A percentile compares a stretch with the other conserved stretches of the same genome.
Evolutionary conservation across 257 asterid species (phyloP).

Genomic region (Perilla frutescens): DNA sequence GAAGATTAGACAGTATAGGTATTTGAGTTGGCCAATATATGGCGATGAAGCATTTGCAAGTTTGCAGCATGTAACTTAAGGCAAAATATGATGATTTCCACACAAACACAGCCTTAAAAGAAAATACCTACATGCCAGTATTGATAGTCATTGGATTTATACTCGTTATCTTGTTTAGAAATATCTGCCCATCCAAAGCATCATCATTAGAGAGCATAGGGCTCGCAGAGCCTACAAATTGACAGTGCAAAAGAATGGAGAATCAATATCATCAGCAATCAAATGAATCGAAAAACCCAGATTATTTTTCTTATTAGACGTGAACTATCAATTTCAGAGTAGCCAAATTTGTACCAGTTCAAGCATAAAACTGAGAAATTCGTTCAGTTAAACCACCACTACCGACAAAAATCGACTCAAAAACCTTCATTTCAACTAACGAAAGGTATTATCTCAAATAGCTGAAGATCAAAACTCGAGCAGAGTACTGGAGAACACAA

Average conservation of each 20-base stretch:
- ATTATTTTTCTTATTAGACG: background rate
- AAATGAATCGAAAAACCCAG: slow-evolving; percentile 17
- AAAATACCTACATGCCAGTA: slow-evolving; percentile 77
- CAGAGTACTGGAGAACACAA: background rate
- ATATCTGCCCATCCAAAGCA: slow-evolving; percentile 69
- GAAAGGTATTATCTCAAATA: background rate
- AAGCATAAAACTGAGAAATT: slow-evolving; percentile 19
- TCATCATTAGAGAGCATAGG: slow-evolving; percentile 83
- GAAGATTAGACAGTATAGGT: background rate
- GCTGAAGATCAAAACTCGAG: background rate
- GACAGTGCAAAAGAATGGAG: slow-evolving; percentile 32
- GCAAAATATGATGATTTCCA: slow-evolving; percentile 8
- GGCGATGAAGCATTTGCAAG: background rate
- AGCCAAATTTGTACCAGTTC: background rate
- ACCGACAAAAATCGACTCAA: background rate
- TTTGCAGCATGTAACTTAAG: slow-evolving; percentile 12
- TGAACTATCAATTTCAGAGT: slow-evolving; percentile 1
- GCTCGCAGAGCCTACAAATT: slow-evolving; percentile 82
- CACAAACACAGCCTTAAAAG: slow-evolving; percentile 23
- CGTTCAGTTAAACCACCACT: background rate
- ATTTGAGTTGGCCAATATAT: slow-evolving; percentile 13
- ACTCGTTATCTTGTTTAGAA: slow-evolving; percentile 63
- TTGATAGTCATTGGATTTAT: slow-evolving; percentile 45
- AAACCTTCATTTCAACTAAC: background rate
- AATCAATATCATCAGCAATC: slow-evolving; percentile 20